phyloP scores from a whole-genome alignment of 139 green algal genomes.

The Tetradesmus obliquus region DNA sequence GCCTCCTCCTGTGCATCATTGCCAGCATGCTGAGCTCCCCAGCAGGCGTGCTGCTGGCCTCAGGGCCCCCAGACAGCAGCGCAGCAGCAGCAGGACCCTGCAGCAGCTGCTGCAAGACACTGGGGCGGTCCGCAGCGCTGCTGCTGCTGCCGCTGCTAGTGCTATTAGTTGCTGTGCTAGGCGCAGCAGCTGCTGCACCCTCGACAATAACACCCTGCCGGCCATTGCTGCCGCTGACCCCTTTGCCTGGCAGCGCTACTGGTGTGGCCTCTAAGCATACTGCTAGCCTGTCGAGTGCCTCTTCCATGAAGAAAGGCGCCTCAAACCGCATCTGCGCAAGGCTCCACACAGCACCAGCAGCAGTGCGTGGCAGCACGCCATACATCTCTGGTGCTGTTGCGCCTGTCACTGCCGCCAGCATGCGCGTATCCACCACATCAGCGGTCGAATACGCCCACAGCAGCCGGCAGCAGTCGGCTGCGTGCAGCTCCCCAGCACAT shows the following conservation, averaged over 20 bases:
- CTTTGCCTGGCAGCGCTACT: neutral
- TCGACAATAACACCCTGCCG: neutral
- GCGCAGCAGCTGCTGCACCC: too few relatives aligned
- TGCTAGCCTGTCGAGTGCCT: constrained; percentile 19
- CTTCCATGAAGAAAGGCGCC: constrained; percentile 38
- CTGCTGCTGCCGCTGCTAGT: neutral
- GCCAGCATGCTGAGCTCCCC: constrained; percentile 24
- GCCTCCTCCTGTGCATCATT: constrained; percentile 8
- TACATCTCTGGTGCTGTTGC: constrained; percentile 25
- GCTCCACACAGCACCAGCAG: constrained; percentile 26
- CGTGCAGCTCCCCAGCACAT: constrained; percentile 9
- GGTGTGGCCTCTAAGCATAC: constrained; percentile 25
- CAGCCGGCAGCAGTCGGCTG: constrained; percentile 6
- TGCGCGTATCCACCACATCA: neutral
- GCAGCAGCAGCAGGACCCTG: neutral
- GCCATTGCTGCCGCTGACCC: neutral
- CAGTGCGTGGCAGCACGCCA: constrained; percentile 14
- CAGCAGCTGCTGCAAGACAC: constrained; percentile 36
- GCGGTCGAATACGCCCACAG: constrained; percentile 45
- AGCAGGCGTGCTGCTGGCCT: neutral
- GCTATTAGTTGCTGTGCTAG: neutral
- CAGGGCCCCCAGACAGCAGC: constrained; percentile 11
- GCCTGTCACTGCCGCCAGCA: constrained; percentile 6
- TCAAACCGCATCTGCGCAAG: constrained; percentile 7
- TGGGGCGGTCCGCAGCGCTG: neutral